Conservation (phyloP, 2,329 filamentous ascomycete genomes). For the Penicillium brevicompactum region DNA sequence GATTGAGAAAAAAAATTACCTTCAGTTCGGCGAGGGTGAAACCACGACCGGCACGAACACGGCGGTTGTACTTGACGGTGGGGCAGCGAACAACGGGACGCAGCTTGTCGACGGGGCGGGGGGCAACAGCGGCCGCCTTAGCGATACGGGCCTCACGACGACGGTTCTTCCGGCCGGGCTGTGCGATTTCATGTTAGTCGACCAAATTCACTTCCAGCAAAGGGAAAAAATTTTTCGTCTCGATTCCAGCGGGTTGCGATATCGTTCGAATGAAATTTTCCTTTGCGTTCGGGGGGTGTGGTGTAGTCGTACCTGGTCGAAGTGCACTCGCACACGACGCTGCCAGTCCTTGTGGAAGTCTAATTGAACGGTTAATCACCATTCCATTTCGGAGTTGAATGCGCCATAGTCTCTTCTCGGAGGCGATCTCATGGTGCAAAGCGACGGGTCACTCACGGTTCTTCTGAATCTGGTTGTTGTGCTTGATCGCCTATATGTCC, state of each 20-base stretch:
- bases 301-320: constrained; percentile 87
- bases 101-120: constrained; percentile 95
- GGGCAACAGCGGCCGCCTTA: constrained; percentile 94
- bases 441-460: constrained; percentile 68
- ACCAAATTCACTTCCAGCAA: constrained; percentile 15
- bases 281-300: constrained; percentile 5
- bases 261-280: constrained; percentile 16
- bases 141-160: constrained; percentile 87
- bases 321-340: constrained; percentile 97
- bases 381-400: constrained; percentile 22
- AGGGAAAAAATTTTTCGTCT: constrained; percentile 17
- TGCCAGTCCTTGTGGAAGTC: constrained; percentile 99
- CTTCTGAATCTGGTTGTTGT: constrained; percentile 98
- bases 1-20: constrained; percentile 58
- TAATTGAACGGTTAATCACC: constrained; percentile 46
- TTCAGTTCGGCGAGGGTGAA: constrained; percentile 98
- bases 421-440: constrained; percentile 4
- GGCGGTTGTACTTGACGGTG: constrained; percentile 98
- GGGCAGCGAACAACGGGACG: constrained; percentile 97
- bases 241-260: constrained; percentile 16
- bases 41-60: constrained; percentile 92
- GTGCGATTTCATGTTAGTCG: constrained; percentile 41
- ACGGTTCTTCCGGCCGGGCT: constrained; percentile 96
- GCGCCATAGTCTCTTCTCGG: constrained; percentile 16
- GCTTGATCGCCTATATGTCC: constrained; percentile 83